Percentiles rank a stretch among this genome's conserved stretches.
phyloP scores from a whole-genome alignment of 352 stramenopile genomes.

The Aphanomyces euteiches region DNA sequence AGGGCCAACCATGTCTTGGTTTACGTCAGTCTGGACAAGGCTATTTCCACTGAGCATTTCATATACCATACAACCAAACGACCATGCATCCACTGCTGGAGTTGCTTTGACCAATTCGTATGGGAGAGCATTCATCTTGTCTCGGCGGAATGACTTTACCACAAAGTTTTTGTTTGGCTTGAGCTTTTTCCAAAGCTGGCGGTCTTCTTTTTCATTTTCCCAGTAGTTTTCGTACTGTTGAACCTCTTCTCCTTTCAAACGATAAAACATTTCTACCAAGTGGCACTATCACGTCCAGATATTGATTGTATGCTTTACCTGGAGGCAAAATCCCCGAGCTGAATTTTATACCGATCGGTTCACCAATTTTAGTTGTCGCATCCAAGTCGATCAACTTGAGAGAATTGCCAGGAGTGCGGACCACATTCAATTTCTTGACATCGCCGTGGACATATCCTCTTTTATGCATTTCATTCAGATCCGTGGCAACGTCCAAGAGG shows the following conservation, averaged over 20 bases:
- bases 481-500: neutral
- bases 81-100: neutral
- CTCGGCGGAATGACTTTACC: neutral
- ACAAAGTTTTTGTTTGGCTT: neutral
- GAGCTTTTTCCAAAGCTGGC: neutral
- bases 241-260: slow-evolving; percentile 63
- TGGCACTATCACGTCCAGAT: neutral
- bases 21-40: neutral
- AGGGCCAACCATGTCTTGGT: neutral
- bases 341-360: slow-evolving; percentile 28
- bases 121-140: neutral
- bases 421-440: slow-evolving; percentile 33
- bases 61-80: neutral
- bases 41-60: neutral
- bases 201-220: slow-evolving; percentile 48
- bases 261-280: slow-evolving; percentile 26
- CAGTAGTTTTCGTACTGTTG: slow-evolving; percentile 81
- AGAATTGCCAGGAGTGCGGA: slow-evolving; percentile 18
- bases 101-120: neutral
- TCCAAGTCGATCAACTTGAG: slow-evolving; percentile 33
- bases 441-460: slow-evolving; percentile 30
- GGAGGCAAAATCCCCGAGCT: slow-evolving; percentile 29
- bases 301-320: neutral
- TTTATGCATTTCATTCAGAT: neutral
- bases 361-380: neutral